Base-by-base conservation (phyloP, 1,284 basidiomycete genomes). In the Apiotrichum montevideense region DNA sequence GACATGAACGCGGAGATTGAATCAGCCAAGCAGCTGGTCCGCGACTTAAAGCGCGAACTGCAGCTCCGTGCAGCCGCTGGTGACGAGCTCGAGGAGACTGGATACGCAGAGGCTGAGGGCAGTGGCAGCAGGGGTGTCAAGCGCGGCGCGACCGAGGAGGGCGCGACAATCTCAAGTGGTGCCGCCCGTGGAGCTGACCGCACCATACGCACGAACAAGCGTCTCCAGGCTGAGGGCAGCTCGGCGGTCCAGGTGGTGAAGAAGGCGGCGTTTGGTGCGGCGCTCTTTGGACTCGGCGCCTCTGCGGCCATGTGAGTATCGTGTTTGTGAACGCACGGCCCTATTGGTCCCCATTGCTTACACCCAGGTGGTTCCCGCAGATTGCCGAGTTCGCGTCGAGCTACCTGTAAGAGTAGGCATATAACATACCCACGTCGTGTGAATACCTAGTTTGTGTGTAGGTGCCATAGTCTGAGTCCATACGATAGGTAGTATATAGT, bases 1-100 rank as follows among this genome's bases (percentile, higher is more conserved):
- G 66, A 74, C 51, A 70, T 74, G 53, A 69, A 76, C 52, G 68
- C 66, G 6, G 74, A 78, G 59, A 76, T 78, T 40, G 64, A 69
- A 44, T 65, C 65, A 7, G 67, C 71, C 49, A 76, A 75, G 60
- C 72, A 72, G 52, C 66, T 77, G 10, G 76, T 78, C 29, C 61
- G 69, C 52, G 69, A 76, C 51, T 62, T 78, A 33, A 70, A 71
- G 57, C 62, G 67, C 14, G 70, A 75, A 54, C 55, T 74, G 7
- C 62, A 66, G 45, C 65, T 71, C 6, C 66, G 68, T 15, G 58
- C 62, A 5, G 70, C 71, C 3, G 71, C 68, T 2, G 75, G 74
- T 21, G 70, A 75, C 56, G 65, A 64, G 35, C 58, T 74, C 10
- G 70, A 74, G 56, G 72, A 73, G 32, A 66, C 66, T 43, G 69